Evolutionary conservation across 2,329 filamentous ascomycete genomes (phyloP).

Genomic region (Scedosporium minutisporum): DNA sequence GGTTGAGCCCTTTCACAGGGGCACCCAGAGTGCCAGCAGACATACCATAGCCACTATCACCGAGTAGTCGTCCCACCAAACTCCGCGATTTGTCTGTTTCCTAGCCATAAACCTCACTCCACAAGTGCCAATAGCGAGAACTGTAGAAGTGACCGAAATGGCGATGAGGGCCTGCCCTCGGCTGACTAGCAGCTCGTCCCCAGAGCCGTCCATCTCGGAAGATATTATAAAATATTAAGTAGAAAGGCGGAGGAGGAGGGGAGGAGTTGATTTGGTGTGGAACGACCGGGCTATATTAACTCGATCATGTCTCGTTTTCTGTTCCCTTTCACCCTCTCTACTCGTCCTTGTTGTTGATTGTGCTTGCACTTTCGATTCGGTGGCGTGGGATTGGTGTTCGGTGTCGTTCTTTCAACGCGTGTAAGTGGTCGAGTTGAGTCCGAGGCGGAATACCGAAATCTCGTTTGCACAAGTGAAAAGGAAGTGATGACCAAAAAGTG

Average conservation of each 20-base stretch:
- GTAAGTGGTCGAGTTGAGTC: too few relatives aligned
- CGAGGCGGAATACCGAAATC: neutral
- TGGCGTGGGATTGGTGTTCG: neutral
- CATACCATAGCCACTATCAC: slow-evolving; percentile 22
- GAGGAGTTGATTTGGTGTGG: neutral
- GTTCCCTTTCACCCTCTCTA: neutral
- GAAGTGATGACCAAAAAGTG: neutral
- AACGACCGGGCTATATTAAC: neutral
- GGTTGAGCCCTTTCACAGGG: neutral
- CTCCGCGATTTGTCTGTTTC: slow-evolving; percentile 15
- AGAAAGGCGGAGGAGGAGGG: neutral
- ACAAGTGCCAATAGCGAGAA: slow-evolving; percentile 23
- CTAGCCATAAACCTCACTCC: slow-evolving; percentile 22
- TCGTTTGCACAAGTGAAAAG: slow-evolving; percentile 17
- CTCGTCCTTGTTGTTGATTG: neutral
- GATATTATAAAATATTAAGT: neutral
- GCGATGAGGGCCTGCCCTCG: slow-evolving; percentile 26
- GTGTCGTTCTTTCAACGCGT: neutral
- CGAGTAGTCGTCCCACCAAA: slow-evolving; percentile 24
- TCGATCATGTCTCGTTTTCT: neutral
- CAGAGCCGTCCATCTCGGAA: neutral
- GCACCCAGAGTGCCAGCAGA: neutral
- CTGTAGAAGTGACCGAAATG: slow-evolving; percentile 21
- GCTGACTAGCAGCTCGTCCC: slow-evolving; percentile 3
- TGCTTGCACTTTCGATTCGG: neutral